Evolutionary conservation across 2,329 filamentous ascomycete species (phyloP).

Genomic region (Beauveria asiatica): DNA sequence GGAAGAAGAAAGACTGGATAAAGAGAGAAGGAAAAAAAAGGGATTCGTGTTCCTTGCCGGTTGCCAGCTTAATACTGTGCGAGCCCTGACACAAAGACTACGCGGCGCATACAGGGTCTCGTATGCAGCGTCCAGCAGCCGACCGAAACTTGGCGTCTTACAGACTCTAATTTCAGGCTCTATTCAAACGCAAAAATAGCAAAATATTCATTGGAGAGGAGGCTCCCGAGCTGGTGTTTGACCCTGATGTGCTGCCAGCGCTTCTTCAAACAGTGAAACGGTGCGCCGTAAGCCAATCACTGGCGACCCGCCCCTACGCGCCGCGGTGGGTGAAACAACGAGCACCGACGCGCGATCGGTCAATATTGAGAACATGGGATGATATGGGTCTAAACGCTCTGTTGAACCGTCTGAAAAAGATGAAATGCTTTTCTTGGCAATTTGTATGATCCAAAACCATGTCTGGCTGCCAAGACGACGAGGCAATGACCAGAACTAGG

Average conservation of each 20-base stretch:
- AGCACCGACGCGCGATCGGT: neutral
- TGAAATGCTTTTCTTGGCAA: neutral
- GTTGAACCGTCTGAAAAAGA: neutral
- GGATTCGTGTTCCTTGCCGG: neutral
- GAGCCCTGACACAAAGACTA: neutral
- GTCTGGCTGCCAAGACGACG: too few relatives aligned
- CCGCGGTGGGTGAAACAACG: slow-evolving; percentile 5
- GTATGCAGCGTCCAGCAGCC: neutral
- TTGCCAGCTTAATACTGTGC: neutral
- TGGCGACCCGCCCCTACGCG: neutral
- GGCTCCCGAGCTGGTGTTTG: neutral
- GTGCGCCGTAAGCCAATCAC: slow-evolving; percentile 7
- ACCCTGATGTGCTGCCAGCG: slow-evolving; percentile 2
- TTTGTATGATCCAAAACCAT: neutral
- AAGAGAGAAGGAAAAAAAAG: neutral
- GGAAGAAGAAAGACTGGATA: neutral
- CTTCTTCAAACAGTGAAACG: slow-evolving; percentile 2
- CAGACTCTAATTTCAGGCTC: neutral
- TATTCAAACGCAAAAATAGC: neutral
- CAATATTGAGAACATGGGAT: neutral
- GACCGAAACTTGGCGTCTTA: neutral
- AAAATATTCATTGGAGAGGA: neutral
- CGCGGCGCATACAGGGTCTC: neutral
- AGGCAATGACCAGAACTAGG: neutral
- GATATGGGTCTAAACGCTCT: neutral